Base-by-base conservation (phyloP, 1,139 yeast genomes). In the Eremothecium cymbalariae region DNA sequence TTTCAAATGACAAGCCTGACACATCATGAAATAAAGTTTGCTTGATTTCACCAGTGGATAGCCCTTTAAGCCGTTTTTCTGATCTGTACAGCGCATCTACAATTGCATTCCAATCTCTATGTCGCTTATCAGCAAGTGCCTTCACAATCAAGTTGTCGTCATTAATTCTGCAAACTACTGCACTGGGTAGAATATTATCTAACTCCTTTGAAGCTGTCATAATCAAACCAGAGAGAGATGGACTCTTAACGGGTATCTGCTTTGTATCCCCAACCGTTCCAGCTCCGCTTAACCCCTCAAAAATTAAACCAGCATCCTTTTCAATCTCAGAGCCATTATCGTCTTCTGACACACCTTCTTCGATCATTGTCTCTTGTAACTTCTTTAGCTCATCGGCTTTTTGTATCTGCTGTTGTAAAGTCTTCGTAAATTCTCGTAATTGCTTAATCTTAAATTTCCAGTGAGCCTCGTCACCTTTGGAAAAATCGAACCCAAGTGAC, bases 91-190 rank as follows among this genome's bases (percentile, higher is more conserved):
- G 51, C 31, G 67, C 70, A 3, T 62, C 53, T 4, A 80, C 51
- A 3, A 78, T 69, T 21, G 68, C 56, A 12, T 61, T 57, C 86
- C 88, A 80, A 47, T 76, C 64, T 39, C 70, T 74, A 28, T 62
- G 55, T 4, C 62, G 57, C 28, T 64, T 63, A 25, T 68, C 62
- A 2, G 55, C 46, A 2, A 72, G 64, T 28, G 76, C 61, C 42
- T 60, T 63, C 17, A 65, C 63, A 2, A 73, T 57, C 0, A 76
- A 58, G 6, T 42, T 34, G 32, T 52, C 48, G 24, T 70, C 64
- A 0, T 75, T 74, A 4, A 80, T 56, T 28, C 65, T 60, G 1
- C 63, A 59, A 12, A 60, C 46, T 5, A 79, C 59, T 0, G 61
- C 42, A 0, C 45, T 43, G 0, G 85, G 83, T 1, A 78, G 44